These are phyloP conservation scores for Sporothrix variecibatus DNA, from an alignment of 2,329 filamentous ascomycete species.

Conservation along the genomic window DNA sequence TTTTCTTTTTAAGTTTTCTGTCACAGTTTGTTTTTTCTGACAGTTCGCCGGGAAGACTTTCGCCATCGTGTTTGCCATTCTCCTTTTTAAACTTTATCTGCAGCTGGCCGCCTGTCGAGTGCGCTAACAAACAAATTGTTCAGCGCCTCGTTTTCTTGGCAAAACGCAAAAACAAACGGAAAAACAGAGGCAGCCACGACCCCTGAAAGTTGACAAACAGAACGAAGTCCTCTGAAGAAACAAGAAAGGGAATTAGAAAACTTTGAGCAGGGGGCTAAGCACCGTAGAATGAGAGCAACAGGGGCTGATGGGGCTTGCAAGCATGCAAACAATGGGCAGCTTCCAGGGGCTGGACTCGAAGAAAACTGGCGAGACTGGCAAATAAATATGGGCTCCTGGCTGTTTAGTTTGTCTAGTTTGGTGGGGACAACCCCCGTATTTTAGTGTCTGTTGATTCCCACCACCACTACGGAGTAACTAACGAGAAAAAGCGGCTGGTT, in stretches of 20 bases:
- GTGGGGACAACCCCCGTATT: not conserved
- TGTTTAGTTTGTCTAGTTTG: no score
- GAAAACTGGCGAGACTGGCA: not conserved
- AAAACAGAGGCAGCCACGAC: not conserved
- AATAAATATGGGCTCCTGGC: not conserved
- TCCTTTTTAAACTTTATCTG: not conserved
- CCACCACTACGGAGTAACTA: not conserved
- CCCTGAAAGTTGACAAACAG: no score
- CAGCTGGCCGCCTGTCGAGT: not conserved
- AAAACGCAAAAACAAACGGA: not conserved
- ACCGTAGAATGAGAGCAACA: not conserved
- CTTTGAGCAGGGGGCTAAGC: not conserved
- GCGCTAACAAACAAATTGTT: conserved; percentile 5
- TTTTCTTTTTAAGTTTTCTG: not conserved
- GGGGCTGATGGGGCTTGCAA: not conserved
- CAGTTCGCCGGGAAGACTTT: not conserved
- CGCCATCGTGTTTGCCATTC: not conserved
- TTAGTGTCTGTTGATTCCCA: not conserved
- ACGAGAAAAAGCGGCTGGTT: not conserved
- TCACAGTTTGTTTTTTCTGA: not conserved
- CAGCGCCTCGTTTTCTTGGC: conserved; percentile 5
- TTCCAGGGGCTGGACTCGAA: not conserved
- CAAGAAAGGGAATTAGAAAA: not conserved
- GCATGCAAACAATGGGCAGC: not conserved
- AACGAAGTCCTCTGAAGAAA: no score